Percentiles rank a stretch among this genome's conserved stretches.
Conservation (phyloP, 1,284 basidiomycete species). For the Cryptococcus hybrid region DNA sequence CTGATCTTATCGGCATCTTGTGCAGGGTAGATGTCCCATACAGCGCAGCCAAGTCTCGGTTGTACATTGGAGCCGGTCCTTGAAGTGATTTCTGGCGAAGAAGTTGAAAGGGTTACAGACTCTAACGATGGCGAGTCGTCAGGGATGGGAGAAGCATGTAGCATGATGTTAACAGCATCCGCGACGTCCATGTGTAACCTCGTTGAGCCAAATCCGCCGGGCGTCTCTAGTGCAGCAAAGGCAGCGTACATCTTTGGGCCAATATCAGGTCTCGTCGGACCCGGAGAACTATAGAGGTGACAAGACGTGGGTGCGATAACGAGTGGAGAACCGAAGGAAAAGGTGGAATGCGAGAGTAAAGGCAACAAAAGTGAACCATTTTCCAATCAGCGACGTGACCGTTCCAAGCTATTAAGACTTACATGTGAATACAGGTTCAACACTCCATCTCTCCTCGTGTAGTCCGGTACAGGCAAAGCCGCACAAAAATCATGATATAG, state of each 20-base stretch:
- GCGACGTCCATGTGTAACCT: slow-evolving; percentile 95
- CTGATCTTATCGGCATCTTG: slow-evolving; percentile 78
- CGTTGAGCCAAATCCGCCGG: slow-evolving; percentile 53
- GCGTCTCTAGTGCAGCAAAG: slow-evolving; percentile 27
- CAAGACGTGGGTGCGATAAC: no score
- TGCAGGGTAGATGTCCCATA: slow-evolving; percentile 87
- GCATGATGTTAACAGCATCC: slow-evolving; percentile 90
- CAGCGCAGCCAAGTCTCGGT: slow-evolving; percentile 72
- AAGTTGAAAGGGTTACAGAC: not conserved
- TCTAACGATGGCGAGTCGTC: not conserved
- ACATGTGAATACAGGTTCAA: slow-evolving; percentile 68
- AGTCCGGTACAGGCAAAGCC: slow-evolving; percentile 81
- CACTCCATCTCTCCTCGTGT: slow-evolving; percentile 81
- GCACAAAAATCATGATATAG: slow-evolving; percentile 83
- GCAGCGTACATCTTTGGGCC: slow-evolving; percentile 64
- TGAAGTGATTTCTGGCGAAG: not conserved
- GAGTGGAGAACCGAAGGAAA: no score
- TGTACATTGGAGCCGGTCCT: not conserved
- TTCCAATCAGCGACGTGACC: no score
- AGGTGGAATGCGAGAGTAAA: not conserved
- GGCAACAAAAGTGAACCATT: not conserved
- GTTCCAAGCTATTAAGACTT: slow-evolving; percentile 6
- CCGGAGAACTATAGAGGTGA: slow-evolving; percentile 65
- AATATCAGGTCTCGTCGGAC: slow-evolving; percentile 81
- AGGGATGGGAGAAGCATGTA: slow-evolving; percentile 60